A percentile compares a stretch with the other conserved stretches of the same genome.
Evolutionary conservation across 768 basidiomycete species (phyloP).

Genomic region (Baorangia bicolor): DNA sequence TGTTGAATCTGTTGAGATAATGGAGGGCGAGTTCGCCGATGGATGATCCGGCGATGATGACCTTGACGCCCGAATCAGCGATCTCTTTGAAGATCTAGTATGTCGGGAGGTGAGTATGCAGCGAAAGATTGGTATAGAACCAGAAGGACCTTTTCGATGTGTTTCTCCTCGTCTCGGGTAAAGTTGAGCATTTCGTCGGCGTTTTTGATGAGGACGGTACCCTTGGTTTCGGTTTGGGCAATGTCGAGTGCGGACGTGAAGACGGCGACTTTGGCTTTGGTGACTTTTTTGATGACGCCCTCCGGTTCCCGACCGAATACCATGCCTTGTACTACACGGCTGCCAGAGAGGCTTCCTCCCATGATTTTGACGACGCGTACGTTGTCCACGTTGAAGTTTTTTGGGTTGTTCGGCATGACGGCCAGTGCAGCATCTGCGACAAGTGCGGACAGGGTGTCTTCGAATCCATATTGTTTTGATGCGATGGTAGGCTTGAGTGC

Average conservation of each 20-base stretch:
- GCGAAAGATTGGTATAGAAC: not conserved
- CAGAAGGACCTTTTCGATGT: constrained; percentile 74
- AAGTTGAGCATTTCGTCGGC: constrained; percentile 98
- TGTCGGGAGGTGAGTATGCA: not conserved
- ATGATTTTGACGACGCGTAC: constrained; percentile 98
- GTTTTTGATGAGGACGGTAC: constrained; percentile 93
- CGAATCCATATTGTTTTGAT: constrained; percentile 95
- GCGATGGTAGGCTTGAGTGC: constrained; percentile 92
- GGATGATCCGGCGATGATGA: constrained; percentile 90
- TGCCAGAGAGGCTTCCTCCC: constrained; percentile 84
- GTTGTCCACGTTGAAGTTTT: constrained; percentile 97
- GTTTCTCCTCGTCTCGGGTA: constrained; percentile 93
- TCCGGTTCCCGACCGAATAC: constrained; percentile 97
- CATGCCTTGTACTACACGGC: constrained; percentile 94
- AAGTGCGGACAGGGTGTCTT: constrained; percentile 75
- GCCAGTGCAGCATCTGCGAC: constrained; percentile 92
- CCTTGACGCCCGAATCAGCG: constrained; percentile 90
- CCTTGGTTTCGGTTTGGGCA: constrained; percentile 98
- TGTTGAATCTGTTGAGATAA: constrained; percentile 90
- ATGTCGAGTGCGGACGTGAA: constrained; percentile 92
- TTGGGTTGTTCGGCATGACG: constrained; percentile 86
- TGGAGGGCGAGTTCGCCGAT: constrained; percentile 96
- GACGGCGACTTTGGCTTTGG: constrained; percentile 90
- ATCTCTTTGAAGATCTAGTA: constrained; percentile 95
- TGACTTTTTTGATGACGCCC: constrained; percentile 79